A percentile compares a stretch with the other conserved stretches of the same genome.
Evolutionary conservation across 2,329 filamentous ascomycete species (phyloP).

Genomic region (Diaporthe citriasiana): DNA sequence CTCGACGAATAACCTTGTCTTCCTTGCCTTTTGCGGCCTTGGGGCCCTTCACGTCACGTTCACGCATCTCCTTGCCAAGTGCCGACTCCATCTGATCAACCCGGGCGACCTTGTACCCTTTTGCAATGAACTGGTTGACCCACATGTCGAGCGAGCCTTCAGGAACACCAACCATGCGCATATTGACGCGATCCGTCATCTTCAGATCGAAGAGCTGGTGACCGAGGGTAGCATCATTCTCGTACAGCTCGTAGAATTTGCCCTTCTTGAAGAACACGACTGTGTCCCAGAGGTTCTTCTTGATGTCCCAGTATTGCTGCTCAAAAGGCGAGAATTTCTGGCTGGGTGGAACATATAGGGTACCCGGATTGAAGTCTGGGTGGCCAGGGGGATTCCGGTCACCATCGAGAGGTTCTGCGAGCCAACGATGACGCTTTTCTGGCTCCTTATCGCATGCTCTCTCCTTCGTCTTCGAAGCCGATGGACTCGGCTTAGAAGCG

Average conservation of each 20-base stretch:
- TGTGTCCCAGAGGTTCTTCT: slow-evolving; percentile 97
- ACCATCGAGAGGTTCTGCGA: slow-evolving; percentile 87
- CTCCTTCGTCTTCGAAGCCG: slow-evolving; percentile 59
- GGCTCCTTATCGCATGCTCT: slow-evolving; percentile 88
- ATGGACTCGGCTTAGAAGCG: slow-evolving; percentile 46
- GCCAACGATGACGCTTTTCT: slow-evolving; percentile 89
- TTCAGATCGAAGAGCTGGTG: slow-evolving; percentile 98
- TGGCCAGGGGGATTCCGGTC: slow-evolving; percentile 84
- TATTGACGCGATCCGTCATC: slow-evolving; percentile 97
- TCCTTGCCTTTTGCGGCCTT: slow-evolving; percentile 73
- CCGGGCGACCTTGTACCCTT: slow-evolving; percentile 96
- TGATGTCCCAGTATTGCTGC: slow-evolving; percentile 99
- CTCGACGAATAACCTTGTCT: slow-evolving; percentile 93
- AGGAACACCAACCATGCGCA: slow-evolving; percentile 99
- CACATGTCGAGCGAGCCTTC: slow-evolving; percentile 96
- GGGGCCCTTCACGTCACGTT: slow-evolving; percentile 75
- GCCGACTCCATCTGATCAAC: slow-evolving; percentile 98
- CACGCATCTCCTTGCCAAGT: slow-evolving; percentile 98
- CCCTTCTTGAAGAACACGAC: slow-evolving; percentile 99
- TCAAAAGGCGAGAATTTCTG: slow-evolving; percentile 95
- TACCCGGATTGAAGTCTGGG: slow-evolving; percentile 91
- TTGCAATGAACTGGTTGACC: slow-evolving; percentile 98
- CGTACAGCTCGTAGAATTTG: slow-evolving; percentile 98
- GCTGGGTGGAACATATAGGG: slow-evolving; percentile 87
- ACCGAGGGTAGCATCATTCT: slow-evolving; percentile 96